Conservation (phyloP, 495 filamentous ascomycete species). For the Neurospora sp. region DNA sequence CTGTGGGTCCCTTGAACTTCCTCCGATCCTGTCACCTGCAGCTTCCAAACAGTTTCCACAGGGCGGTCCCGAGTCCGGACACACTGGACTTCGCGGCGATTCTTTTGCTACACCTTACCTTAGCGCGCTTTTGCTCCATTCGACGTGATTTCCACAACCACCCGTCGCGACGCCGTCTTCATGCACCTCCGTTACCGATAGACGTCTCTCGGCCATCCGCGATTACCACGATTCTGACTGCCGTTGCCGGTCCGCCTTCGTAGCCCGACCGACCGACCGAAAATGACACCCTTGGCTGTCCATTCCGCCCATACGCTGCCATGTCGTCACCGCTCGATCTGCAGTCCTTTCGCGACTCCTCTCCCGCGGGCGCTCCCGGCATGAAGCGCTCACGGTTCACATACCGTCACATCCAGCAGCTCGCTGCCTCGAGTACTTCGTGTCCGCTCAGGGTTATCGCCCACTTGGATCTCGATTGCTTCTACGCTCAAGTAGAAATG, state of each 20-base stretch:
- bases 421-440: conserved; percentile 56
- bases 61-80: background rate
- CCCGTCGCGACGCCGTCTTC: background rate
- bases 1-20: background rate
- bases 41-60: background rate
- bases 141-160: background rate
- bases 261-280: background rate
- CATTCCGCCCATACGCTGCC: conserved; percentile 7
- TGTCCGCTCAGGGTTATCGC: conserved; percentile 80
- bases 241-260: background rate
- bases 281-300: conserved; percentile 14
- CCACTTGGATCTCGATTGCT: conserved; percentile 93
- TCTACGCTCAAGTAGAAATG: conserved; percentile 96
- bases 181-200: background rate
- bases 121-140: background rate
- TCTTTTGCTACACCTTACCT: background rate
- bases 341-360: conserved; percentile 25
- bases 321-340: conserved; percentile 21
- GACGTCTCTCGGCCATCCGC: background rate
- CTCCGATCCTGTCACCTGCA: background rate
- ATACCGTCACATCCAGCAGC: conserved; percentile 67
- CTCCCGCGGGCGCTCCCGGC: conserved; percentile 27
- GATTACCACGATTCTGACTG: background rate
- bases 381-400: conserved; percentile 64
- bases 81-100: background rate